phyloP scores from a whole-genome alignment of 1,139 yeast genomes.

The Debaryomyces udenii region DNA sequence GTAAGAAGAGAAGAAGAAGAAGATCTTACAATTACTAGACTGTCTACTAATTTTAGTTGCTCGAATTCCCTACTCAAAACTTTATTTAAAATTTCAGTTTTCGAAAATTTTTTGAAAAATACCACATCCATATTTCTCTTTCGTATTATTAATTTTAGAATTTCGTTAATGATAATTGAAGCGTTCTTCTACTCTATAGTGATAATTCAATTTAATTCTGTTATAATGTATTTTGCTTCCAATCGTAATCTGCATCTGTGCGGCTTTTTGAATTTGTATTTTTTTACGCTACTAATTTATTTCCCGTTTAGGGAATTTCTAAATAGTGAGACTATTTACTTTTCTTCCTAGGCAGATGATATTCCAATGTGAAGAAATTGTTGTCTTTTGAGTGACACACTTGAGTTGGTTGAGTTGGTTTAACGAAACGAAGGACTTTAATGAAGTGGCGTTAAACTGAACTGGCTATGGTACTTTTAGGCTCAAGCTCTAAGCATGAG shows the following conservation, averaged over 20 bases:
- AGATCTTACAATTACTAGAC: slow-evolving; percentile 33
- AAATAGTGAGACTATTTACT: slow-evolving; percentile 2
- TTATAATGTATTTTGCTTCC: no score
- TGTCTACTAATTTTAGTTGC: not conserved
- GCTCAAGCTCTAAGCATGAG: not conserved
- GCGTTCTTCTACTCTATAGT: not conserved
- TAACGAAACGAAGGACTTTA: not conserved
- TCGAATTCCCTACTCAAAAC: no score
- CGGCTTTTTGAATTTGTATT: no score
- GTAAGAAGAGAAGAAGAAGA: slow-evolving; percentile 43
- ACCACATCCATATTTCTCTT: slow-evolving; percentile 6
- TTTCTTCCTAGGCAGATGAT: not conserved
- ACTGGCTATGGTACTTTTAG: not conserved
- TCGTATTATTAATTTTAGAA: not conserved
- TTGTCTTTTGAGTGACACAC: not conserved
- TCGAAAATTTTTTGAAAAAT: slow-evolving; percentile 6
- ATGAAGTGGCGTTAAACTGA: not conserved
- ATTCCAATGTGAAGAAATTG: not conserved
- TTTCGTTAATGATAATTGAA: no score
- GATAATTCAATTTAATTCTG: slow-evolving; percentile 2
- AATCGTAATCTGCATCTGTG: no score
- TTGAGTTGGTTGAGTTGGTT: no score
- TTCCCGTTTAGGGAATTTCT: slow-evolving; percentile 4
- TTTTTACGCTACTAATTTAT: not conserved
- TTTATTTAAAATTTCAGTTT: no score